These are phyloP conservation scores for Lachancea cidri DNA, from an alignment of 805 yeast genomes.

Conservation along the genomic window DNA sequence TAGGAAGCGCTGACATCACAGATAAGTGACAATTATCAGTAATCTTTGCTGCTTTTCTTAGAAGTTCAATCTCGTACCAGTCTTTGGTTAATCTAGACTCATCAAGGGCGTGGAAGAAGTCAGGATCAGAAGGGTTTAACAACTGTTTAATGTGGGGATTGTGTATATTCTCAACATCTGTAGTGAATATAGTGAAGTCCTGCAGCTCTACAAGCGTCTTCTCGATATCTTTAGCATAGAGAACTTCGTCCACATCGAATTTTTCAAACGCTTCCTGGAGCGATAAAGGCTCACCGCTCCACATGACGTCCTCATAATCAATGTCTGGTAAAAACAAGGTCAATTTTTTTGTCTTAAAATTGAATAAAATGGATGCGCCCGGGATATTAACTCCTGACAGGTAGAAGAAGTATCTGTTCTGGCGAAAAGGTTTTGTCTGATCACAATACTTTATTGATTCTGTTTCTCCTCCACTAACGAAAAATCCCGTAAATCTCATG, in stretches of 20 bases:
- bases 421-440: slow-evolving; percentile 72
- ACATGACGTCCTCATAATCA: slow-evolving; percentile 79
- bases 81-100: slow-evolving; percentile 86
- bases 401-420: slow-evolving; percentile 86
- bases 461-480: slow-evolving; percentile 55
- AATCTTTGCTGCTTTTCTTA: slow-evolving; percentile 77
- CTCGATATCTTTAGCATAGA: slow-evolving; percentile 50
- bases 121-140: slow-evolving; percentile 42
- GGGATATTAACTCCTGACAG: slow-evolving; percentile 79
- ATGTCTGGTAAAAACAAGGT: slow-evolving; percentile 76
- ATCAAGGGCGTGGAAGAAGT: slow-evolving; percentile 69
- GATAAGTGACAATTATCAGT: slow-evolving; percentile 87
- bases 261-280: slow-evolving; percentile 55
- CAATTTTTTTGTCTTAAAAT: slow-evolving; percentile 47
- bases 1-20: slow-evolving; percentile 88
- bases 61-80: slow-evolving; percentile 65
- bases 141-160: slow-evolving; percentile 30
- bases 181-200: slow-evolving; percentile 39
- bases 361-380: slow-evolving; percentile 64
- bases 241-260: slow-evolving; percentile 80
- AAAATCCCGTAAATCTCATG: slow-evolving; percentile 34
- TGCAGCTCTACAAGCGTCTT: slow-evolving; percentile 30
- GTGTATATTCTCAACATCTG: slow-evolving; percentile 49
- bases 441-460: slow-evolving; percentile 73
- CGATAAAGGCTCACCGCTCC: slow-evolving; percentile 87